Evolutionary conservation across 1,284 basidiomycete genomes (phyloP).

Genomic region (Puccinia triticina): DNA sequence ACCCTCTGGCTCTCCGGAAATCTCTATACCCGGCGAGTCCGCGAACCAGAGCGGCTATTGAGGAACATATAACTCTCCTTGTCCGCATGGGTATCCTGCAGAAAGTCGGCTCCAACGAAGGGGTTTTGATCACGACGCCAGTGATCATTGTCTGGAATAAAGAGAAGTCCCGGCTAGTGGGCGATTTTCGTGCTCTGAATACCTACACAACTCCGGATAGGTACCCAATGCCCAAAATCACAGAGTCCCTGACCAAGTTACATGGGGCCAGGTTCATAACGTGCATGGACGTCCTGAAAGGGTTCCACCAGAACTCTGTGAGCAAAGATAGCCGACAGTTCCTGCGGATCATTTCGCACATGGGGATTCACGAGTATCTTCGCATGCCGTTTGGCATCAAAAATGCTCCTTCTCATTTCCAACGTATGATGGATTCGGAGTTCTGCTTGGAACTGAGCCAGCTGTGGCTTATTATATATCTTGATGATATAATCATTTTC

Average conservation of each 20-base stretch:
- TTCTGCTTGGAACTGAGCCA: background rate
- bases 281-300: constrained; percentile 2
- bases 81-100: background rate
- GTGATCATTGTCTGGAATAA: background rate
- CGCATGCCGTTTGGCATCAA: constrained; percentile 35
- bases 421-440: no score
- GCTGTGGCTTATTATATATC: background rate
- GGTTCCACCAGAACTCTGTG: background rate
- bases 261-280: background rate
- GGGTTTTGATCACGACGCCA: background rate
- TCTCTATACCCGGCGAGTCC: background rate
- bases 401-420: constrained; percentile 17
- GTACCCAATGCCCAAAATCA: no score
- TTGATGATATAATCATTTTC: constrained; percentile 33
- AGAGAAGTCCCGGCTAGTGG: background rate
- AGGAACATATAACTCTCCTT: background rate
- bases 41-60: background rate
- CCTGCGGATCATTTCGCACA: no score
- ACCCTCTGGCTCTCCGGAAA: background rate
- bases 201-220: no score
- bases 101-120: background rate
- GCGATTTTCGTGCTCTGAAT: background rate
- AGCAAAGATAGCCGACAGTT: background rate
- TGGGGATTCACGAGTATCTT: background rate
- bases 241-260: no score